Percentiles rank a stretch among this genome's conserved stretches.
These are phyloP conservation scores for Phalaenopsis aphrodite DNA, from an alignment of 106 monocot species.

Conservation along the genomic window DNA sequence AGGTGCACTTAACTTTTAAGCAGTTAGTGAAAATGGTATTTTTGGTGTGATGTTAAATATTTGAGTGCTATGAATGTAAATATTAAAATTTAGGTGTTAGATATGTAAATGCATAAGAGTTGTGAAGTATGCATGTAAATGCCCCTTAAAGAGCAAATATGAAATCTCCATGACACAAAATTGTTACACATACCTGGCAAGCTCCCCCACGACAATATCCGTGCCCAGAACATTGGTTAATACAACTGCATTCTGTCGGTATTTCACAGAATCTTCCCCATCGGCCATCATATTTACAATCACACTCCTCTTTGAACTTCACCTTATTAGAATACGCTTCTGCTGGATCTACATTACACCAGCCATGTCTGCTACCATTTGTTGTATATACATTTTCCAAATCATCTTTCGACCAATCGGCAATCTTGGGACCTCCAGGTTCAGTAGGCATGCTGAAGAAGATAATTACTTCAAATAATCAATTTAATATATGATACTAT, in stretches of 20 bases:
- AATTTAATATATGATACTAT: neutral
- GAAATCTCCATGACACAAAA: neutral
- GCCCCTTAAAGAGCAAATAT: neutral
- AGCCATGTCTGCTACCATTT: constrained; percentile 59
- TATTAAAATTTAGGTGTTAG: too few relatives aligned
- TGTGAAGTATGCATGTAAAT: too few relatives aligned
- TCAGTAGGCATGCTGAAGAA: constrained; percentile 38
- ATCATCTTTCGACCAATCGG: constrained; percentile 65
- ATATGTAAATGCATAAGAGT: too few relatives aligned
- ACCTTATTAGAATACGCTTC: constrained; percentile 60
- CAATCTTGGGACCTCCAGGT: constrained; percentile 33
- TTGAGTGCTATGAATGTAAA: too few relatives aligned
- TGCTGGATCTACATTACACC: constrained; percentile 86
- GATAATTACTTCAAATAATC: neutral
- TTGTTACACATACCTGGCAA: constrained; percentile 51
- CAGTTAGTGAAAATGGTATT: too few relatives aligned
- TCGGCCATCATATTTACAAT: constrained; percentile 86
- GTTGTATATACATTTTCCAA: constrained; percentile 65
- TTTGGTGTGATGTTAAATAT: too few relatives aligned
- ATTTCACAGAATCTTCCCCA: constrained; percentile 74
- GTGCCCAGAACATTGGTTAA: constrained; percentile 85
- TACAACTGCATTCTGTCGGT: constrained; percentile 64
- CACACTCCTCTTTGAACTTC: constrained; percentile 77
- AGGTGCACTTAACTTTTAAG: too few relatives aligned
- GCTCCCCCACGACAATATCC: constrained; percentile 89